phyloP scores from a whole-genome alignment of 1,284 basidiomycete species.

The Irpex lacteus region DNA sequence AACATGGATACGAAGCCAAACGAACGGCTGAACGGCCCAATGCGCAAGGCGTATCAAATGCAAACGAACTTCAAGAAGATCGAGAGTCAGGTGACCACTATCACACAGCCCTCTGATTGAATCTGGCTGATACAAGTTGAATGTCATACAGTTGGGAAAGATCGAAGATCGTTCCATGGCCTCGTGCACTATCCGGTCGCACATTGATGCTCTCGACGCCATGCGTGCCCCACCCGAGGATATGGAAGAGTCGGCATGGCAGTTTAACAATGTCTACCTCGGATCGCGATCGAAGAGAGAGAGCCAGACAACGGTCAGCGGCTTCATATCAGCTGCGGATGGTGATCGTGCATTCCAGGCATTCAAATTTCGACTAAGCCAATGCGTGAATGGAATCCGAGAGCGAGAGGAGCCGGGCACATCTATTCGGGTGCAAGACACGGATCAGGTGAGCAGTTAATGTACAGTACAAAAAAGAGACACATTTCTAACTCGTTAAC shows the following conservation, averaged over 20 bases:
- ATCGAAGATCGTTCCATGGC: conserved; percentile 12
- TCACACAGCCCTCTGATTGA: too few species aligned
- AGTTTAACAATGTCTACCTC: conserved; percentile 1
- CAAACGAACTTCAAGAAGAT: conserved; percentile 31
- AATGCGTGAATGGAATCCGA: conserved; percentile 2
- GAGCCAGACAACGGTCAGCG: not conserved
- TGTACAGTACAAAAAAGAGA: not conserved
- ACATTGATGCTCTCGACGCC: conserved; percentile 12
- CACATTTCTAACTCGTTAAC: too few species aligned
- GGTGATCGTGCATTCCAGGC: conserved; percentile 4
- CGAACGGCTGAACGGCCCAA: conserved; percentile 22
- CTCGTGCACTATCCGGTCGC: conserved; percentile 8
- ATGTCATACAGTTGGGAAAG: conserved; percentile 13
- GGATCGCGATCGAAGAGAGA: not conserved
- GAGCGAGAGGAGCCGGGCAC: not conserved
- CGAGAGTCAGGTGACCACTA: conserved; percentile 20
- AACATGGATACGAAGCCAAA: conserved; percentile 24
- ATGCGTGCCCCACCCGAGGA: not conserved
- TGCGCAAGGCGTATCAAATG: conserved; percentile 24
- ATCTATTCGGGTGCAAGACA: not conserved
- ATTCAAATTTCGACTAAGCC: conserved; percentile 9
- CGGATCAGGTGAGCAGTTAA: not conserved
- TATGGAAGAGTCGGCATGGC: not conserved
- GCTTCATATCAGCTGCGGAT: not conserved
- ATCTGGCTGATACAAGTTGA: not conserved